Conservation (phyloP, 805 yeast species). For the Candida nonsorbophila region DNA sequence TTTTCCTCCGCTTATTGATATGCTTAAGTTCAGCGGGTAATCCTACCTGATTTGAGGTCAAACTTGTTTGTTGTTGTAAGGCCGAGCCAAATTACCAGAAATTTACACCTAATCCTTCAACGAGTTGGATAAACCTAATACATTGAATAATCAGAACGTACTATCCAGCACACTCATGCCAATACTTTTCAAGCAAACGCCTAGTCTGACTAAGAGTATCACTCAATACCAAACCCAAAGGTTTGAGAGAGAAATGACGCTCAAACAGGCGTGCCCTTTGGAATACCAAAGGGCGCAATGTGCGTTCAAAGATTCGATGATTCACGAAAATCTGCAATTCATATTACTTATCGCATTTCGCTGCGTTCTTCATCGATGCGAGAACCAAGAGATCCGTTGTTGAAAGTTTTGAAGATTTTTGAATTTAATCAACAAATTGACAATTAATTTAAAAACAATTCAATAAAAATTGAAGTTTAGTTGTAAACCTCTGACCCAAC, state of each 20-base stretch:
- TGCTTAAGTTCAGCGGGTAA: conserved; percentile 43
- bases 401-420: conserved; percentile 15
- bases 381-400: conserved; percentile 11
- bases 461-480: conserved; percentile 5
- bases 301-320: conserved; percentile 44
- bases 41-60: conserved; percentile 33
- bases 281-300: conserved; percentile 37
- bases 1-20: conserved; percentile 42
- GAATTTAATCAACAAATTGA: conserved; percentile 6
- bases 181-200: conserved; percentile 23
- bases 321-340: conserved; percentile 16
- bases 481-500: conserved; percentile 8
- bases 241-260: conserved; percentile 28
- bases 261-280: conserved; percentile 19
- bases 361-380: conserved; percentile 42
- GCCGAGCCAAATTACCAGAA: conserved; percentile 6
- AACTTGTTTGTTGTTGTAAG: conserved; percentile 17
- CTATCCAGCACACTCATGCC: conserved; percentile 12
- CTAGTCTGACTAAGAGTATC: conserved; percentile 16
- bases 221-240: conserved; percentile 25
- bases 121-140: conserved; percentile 11
- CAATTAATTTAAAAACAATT: conserved; percentile 3
- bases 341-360: conserved; percentile 40
- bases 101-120: conserved; percentile 5
- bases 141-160: conserved; percentile 5